These are phyloP conservation scores for Heterobasidion annosum DNA, from an alignment of 1,284 basidiomycete genomes.

Conservation along the genomic window DNA sequence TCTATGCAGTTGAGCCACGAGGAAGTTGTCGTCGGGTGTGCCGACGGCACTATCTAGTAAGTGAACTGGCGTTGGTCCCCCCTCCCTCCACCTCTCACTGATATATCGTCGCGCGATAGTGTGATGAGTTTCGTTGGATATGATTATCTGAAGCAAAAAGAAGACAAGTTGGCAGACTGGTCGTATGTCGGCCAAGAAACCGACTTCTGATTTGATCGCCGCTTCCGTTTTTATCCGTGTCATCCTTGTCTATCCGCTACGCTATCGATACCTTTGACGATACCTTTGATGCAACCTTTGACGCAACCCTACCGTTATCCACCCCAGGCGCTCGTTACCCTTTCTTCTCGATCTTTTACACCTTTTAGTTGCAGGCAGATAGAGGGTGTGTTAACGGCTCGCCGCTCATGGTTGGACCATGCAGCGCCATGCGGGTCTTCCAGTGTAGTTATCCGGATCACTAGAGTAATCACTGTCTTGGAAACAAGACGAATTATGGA, in stretches of 20 bases:
- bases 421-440: not conserved
- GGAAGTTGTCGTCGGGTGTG: conserved; percentile 79
- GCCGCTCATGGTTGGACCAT: not conserved
- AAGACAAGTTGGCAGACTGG: not conserved
- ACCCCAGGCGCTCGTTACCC: not conserved
- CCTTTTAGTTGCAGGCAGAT: not conserved
- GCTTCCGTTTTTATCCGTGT: not conserved
- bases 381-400: not conserved
- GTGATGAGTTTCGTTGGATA: conserved; percentile 72
- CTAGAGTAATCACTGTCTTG: not conserved
- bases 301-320: not conserved
- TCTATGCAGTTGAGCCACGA: conserved; percentile 82
- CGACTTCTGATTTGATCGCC: not conserved
- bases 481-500: not conserved
- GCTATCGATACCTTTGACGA: not conserved
- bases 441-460: not conserved
- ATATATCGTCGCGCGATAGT: conserved; percentile 22
- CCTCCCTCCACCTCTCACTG: too few relatives aligned
- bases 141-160: conserved; percentile 33
- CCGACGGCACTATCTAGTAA: conserved; percentile 83
- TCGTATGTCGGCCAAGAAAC: not conserved
- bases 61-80: conserved; percentile 17
- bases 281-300: not conserved
- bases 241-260: not conserved
- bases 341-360: not conserved